phyloP scores from a whole-genome alignment of 2,329 filamentous ascomycete genomes.

The Penicillium thymicola region DNA sequence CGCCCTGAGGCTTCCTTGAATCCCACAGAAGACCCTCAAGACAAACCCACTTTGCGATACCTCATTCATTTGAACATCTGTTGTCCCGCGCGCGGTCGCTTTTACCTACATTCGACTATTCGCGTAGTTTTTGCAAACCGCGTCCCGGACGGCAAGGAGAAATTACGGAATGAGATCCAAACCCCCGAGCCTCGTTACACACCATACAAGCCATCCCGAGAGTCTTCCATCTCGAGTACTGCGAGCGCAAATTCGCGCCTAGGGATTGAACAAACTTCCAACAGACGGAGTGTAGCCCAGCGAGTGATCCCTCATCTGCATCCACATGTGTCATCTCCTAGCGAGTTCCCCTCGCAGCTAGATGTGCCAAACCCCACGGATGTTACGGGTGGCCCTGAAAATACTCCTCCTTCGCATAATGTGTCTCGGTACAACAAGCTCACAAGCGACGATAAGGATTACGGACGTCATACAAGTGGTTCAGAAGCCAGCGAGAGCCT shows the following conservation, averaged over 20 bases:
- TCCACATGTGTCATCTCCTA: conserved; percentile 11
- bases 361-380: conserved; percentile 7
- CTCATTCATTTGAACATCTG: conserved; percentile 92
- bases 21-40: conserved; percentile 35
- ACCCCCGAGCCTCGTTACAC: conserved; percentile 83
- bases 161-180: conserved; percentile 82
- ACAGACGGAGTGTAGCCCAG: conserved; percentile 56
- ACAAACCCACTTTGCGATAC: conserved; percentile 76
- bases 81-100: conserved; percentile 76
- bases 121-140: conserved; percentile 95
- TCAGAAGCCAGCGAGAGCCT: conserved; percentile 60
- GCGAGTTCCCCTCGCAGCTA: conserved; percentile 13
- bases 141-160: conserved; percentile 93
- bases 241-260: conserved; percentile 49
- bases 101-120: conserved; percentile 86
- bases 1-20: conserved; percentile 53
- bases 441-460: conserved; percentile 61
- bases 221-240: conserved; percentile 32
- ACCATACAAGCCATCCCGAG: conserved; percentile 67
- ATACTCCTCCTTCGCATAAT: conserved; percentile 27
- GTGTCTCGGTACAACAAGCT: conserved; percentile 62
- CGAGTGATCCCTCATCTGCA: conserved; percentile 13
- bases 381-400: conserved; percentile 21
- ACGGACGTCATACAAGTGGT: conserved; percentile 55
- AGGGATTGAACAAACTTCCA: conserved; percentile 58